phyloP scores from a whole-genome alignment of 495 filamentous ascomycete genomes.

The Wilcoxina mikolae region DNA sequence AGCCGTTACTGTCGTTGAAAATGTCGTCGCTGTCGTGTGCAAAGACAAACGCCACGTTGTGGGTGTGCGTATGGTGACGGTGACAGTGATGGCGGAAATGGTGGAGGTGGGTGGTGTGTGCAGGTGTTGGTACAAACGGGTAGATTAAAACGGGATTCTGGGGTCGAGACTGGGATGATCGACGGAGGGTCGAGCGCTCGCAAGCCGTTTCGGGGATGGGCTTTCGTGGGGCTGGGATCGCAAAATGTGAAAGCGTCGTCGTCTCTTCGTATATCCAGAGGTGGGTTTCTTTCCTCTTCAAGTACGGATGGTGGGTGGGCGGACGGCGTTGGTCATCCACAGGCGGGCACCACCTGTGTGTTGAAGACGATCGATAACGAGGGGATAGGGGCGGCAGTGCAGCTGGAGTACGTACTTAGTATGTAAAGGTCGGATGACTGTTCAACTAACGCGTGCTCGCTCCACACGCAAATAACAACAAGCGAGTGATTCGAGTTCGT shows the following conservation, averaged over 20 bases:
- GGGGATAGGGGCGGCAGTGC: not conserved
- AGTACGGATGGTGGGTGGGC: not conserved
- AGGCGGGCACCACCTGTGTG: conserved; percentile 13
- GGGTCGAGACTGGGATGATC: conserved; percentile 7
- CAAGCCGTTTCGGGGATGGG: conserved; percentile 1
- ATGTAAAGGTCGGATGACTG: not conserved
- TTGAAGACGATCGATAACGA: not conserved
- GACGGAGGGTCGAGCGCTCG: not conserved
- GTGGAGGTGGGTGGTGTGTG: conserved; percentile 3
- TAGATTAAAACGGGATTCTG: conserved; percentile 9
- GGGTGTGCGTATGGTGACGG: not conserved
- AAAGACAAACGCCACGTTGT: not conserved
- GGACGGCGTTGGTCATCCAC: conserved; percentile 2
- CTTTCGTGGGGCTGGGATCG: conserved; percentile 2
- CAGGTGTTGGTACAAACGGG: conserved; percentile 16
- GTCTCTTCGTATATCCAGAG: conserved; percentile 4
- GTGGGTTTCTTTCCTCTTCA: not conserved
- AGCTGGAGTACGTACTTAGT: not conserved
- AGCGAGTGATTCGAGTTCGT: no score
- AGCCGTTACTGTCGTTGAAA: not conserved
- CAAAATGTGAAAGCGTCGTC: not conserved
- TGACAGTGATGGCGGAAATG: conserved; percentile 15
- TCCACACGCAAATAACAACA: not conserved
- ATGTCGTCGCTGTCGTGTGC: not conserved
- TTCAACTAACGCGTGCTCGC: conserved; percentile 6